A percentile compares a stretch with the other conserved stretches of the same genome.
Evolutionary conservation across 805 yeast genomes (phyloP).

Genomic region (Metschnikowia kofuensis): DNA sequence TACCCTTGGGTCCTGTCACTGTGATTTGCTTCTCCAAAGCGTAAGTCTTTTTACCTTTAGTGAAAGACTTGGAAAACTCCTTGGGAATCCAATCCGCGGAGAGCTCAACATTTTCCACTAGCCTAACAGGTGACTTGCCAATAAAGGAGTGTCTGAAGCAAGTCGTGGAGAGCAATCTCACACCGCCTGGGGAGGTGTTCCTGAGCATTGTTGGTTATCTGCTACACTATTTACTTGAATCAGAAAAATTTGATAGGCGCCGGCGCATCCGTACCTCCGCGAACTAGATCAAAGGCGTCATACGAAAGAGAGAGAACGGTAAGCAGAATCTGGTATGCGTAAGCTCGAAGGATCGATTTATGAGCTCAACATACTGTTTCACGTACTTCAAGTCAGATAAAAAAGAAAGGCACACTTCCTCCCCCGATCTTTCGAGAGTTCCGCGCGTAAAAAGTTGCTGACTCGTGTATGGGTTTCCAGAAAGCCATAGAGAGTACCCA

Average conservation of each 20-base stretch:
- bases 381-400: too few relatives aligned
- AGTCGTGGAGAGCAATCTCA: conserved; percentile 14
- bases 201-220: conserved; percentile 13
- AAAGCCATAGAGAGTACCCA: too few relatives aligned
- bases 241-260: conserved; percentile 5
- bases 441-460: too few relatives aligned
- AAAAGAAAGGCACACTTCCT: too few relatives aligned
- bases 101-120: conserved; percentile 60
- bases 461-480: too few relatives aligned
- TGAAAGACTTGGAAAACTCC: conserved; percentile 55
- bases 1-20: conserved; percentile 78
- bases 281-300: background rate
- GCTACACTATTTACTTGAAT: background rate
- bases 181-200: conserved; percentile 10
- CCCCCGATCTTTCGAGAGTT: too few relatives aligned
- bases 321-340: too few relatives aligned
- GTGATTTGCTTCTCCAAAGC: conserved; percentile 56
- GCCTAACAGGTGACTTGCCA: conserved; percentile 73
- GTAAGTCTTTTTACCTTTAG: conserved; percentile 63
- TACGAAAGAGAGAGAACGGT: too few relatives aligned
- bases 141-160: conserved; percentile 52
- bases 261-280: conserved; percentile 7
- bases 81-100: conserved; percentile 46
- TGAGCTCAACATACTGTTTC: too few relatives aligned
- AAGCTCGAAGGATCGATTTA: too few relatives aligned